Evolutionary conservation across 345 rosid genomes (phyloP).

Genomic region (Moringa oleifera): DNA sequence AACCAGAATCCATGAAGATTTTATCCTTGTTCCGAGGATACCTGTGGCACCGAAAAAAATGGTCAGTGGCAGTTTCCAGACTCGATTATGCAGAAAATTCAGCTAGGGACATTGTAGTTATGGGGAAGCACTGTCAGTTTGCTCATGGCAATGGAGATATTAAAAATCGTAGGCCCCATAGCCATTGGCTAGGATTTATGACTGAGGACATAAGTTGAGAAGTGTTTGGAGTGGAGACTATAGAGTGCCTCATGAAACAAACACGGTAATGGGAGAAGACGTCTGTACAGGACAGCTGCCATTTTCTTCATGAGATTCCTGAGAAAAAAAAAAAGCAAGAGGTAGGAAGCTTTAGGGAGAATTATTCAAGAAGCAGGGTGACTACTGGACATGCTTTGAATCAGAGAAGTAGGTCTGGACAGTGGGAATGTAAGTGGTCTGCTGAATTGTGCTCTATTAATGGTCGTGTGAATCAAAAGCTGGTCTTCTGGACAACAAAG

Average conservation of each 20-base stretch:
- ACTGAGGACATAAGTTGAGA: background rate
- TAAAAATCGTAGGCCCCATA: background rate
- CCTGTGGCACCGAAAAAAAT: background rate
- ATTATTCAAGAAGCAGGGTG: background rate
- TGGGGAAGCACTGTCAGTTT: background rate
- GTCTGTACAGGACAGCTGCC: constrained; percentile 11
- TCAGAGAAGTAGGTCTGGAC: constrained; percentile 1
- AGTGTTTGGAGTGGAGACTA: background rate
- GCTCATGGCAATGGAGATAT: background rate
- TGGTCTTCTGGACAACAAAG: constrained; percentile 9
- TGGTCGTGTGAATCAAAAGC: constrained; percentile 1
- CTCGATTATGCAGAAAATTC: background rate
- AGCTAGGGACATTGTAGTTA: background rate
- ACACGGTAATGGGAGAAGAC: constrained; percentile 2
- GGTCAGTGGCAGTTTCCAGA: background rate
- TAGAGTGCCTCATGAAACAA: background rate
- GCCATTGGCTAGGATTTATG: background rate
- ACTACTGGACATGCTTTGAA: background rate
- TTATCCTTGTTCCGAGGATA: background rate
- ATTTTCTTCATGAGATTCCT: constrained; percentile 12
- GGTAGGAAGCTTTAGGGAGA: background rate
- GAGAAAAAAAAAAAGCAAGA: background rate
- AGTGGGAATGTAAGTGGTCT: background rate
- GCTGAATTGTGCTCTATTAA: background rate
- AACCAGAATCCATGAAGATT: background rate